Conservation (phyloP, 2,329 filamentous ascomycete genomes). For the Decorospora gaudefroyi region DNA sequence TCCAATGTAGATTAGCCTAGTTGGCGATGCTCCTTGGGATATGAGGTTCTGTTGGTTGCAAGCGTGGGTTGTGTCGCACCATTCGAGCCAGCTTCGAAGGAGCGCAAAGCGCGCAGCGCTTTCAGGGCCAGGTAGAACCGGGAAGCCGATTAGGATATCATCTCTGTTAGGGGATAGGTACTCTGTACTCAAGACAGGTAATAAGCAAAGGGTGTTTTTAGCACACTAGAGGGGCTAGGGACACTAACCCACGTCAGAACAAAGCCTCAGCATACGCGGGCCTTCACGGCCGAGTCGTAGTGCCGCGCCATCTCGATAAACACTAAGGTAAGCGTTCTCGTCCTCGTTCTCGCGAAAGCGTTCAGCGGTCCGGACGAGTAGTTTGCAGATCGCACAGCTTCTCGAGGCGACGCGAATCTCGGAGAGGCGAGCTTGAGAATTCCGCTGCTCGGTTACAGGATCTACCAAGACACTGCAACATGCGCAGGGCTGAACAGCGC, state of each 20-base stretch:
- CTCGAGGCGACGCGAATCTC: slow-evolving; percentile 5
- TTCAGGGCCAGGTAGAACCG: slow-evolving; percentile 5
- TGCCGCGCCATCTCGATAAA: slow-evolving; percentile 5
- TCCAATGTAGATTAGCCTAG: slow-evolving; percentile 16
- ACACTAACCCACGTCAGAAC: no score
- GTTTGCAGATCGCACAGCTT: slow-evolving; percentile 11
- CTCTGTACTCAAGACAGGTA: slow-evolving; percentile 8
- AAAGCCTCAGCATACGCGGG: no score
- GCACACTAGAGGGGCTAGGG: slow-evolving; percentile 2
- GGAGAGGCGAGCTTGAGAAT: slow-evolving; percentile 3
- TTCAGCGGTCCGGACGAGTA: no score
- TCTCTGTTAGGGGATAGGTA: neutral
- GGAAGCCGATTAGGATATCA: slow-evolving; percentile 7
- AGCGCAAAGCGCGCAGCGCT: slow-evolving; percentile 9
- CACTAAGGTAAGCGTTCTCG: neutral
- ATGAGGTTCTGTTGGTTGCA: slow-evolving; percentile 7
- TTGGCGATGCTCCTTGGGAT: slow-evolving; percentile 9
- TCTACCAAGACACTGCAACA: slow-evolving; percentile 7
- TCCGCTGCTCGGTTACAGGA: slow-evolving; percentile 1
- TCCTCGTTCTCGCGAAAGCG: slow-evolving; percentile 2
- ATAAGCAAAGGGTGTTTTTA: slow-evolving; percentile 6
- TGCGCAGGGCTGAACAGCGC: slow-evolving; percentile 2
- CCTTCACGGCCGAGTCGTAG: no score
- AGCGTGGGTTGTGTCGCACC: slow-evolving; percentile 8
- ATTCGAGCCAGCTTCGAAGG: slow-evolving; percentile 13